Evolutionary conservation across 768 basidiomycete genomes (phyloP).

Genomic region (Rhizopogon vulgaris): DNA sequence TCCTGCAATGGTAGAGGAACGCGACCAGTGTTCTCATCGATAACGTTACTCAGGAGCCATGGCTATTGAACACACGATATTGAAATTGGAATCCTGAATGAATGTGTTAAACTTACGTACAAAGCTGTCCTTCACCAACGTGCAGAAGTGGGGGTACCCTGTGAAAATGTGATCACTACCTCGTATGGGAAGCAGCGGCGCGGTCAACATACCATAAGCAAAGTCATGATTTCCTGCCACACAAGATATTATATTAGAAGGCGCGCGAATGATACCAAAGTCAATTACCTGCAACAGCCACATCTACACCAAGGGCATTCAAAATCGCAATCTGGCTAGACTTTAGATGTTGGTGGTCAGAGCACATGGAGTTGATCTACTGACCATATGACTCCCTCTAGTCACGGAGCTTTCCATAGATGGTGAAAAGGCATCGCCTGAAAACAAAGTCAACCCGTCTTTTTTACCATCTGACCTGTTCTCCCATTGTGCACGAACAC

Average conservation of each 20-base stretch:
- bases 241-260: too few relatives aligned
- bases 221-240: conserved; percentile 57
- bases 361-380: conserved; percentile 1
- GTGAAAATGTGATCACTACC: background rate
- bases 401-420: conserved; percentile 85
- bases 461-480: conserved; percentile 39
- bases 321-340: too few relatives aligned
- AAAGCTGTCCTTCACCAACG: conserved; percentile 72
- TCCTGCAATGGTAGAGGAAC: conserved; percentile 58
- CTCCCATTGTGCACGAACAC: conserved; percentile 55
- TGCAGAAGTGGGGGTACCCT: conserved; percentile 62
- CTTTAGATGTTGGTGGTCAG: too few relatives aligned
- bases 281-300: too few relatives aligned
- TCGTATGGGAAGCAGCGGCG: background rate
- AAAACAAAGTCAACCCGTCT: conserved; percentile 80
- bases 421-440: conserved; percentile 85
- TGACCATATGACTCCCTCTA: conserved; percentile 86
- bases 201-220: conserved; percentile 58
- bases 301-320: too few relatives aligned
- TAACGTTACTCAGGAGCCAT: conserved; percentile 86
- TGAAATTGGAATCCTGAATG: background rate
- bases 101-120: conserved; percentile 37
- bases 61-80: conserved; percentile 41
- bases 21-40: conserved; percentile 56
- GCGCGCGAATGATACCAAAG: too few relatives aligned